Conservation (phyloP, 352 stramenopile species). For the Phytopythium helicoides region DNA sequence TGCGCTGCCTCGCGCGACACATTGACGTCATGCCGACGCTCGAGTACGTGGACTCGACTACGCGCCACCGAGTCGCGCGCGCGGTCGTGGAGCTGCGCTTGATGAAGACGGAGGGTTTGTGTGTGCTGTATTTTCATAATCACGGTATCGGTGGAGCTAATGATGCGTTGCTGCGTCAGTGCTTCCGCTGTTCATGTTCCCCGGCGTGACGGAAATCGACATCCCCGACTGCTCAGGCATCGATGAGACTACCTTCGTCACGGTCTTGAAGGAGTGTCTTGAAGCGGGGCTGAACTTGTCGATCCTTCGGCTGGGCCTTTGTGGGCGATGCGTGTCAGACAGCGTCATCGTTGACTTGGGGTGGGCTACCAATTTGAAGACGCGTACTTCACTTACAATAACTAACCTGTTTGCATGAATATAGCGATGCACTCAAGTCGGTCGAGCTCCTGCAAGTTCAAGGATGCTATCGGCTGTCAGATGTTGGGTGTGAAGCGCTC, state of each 20-base stretch:
- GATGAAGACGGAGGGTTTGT: slow-evolving; percentile 53
- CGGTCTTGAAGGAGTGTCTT: slow-evolving; percentile 48
- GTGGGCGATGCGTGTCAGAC: slow-evolving; percentile 74
- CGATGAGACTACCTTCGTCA: slow-evolving; percentile 62
- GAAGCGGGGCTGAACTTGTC: slow-evolving; percentile 41
- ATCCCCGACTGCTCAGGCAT: slow-evolving; percentile 81
- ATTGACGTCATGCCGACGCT: slow-evolving; percentile 68
- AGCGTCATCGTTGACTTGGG: slow-evolving; percentile 67
- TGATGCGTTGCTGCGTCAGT: slow-evolving; percentile 22
- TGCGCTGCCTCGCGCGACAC: slow-evolving; percentile 54
- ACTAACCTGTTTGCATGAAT: not conserved
- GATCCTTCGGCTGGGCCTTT: slow-evolving; percentile 61
- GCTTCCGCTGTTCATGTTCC: slow-evolving; percentile 78
- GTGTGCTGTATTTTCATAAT: not conserved
- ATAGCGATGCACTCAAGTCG: slow-evolving; percentile 46
- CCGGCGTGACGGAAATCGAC: slow-evolving; percentile 78
- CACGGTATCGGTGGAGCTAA: not conserved
- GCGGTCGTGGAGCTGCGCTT: slow-evolving; percentile 52
- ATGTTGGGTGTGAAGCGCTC: slow-evolving; percentile 57
- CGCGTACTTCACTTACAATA: not conserved
- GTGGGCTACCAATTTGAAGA: slow-evolving; percentile 10
- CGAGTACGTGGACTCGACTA: slow-evolving; percentile 63
- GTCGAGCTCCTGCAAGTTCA: slow-evolving; percentile 71
- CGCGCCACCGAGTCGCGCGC: slow-evolving; percentile 57
- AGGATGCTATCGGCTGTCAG: slow-evolving; percentile 76